These are phyloP conservation scores for Hsuehochloa calcarea DNA, from an alignment of 176 grass and related monocot genomes.

Conservation along the genomic window DNA sequence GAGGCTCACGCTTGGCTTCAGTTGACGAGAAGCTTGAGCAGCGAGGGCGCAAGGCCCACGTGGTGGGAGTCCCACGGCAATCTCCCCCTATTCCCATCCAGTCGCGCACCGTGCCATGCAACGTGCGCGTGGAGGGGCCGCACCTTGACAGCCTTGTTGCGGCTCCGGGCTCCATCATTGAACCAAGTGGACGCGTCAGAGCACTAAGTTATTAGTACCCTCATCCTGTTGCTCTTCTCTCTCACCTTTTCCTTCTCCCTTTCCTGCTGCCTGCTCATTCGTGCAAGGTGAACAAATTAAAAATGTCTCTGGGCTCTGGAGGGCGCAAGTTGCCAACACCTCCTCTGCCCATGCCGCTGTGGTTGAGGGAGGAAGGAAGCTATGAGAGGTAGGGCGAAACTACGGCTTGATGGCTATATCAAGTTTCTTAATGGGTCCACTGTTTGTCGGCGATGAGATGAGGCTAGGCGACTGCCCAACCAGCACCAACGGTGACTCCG, in stretches of 20 bases:
- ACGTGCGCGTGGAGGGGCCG: background rate
- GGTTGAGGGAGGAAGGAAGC: background rate
- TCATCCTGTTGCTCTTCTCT: background rate
- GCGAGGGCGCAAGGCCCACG: constrained; percentile 15
- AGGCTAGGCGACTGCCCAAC: background rate
- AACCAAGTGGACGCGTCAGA: background rate
- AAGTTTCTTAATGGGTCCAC: background rate
- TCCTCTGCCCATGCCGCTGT: background rate
- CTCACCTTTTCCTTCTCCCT: background rate
- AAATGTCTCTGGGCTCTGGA: too few species aligned
- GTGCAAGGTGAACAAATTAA: background rate
- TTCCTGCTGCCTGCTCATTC: background rate
- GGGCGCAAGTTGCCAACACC: background rate
- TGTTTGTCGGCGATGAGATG: background rate
- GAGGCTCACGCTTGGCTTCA: background rate
- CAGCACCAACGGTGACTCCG: background rate
- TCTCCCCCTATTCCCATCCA: background rate
- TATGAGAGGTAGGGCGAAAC: background rate
- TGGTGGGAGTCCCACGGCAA: constrained; percentile 42
- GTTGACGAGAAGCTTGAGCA: background rate
- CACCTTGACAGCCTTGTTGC: constrained; percentile 6
- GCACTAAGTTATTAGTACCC: background rate
- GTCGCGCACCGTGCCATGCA: background rate
- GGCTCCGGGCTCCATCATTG: constrained; percentile 18
- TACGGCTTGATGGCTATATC: too few species aligned